A percentile compares a stretch with the other conserved stretches of the same genome.
Conservation (phyloP, 306 rosid genomes). For the Gillenia trifoliata region DNA sequence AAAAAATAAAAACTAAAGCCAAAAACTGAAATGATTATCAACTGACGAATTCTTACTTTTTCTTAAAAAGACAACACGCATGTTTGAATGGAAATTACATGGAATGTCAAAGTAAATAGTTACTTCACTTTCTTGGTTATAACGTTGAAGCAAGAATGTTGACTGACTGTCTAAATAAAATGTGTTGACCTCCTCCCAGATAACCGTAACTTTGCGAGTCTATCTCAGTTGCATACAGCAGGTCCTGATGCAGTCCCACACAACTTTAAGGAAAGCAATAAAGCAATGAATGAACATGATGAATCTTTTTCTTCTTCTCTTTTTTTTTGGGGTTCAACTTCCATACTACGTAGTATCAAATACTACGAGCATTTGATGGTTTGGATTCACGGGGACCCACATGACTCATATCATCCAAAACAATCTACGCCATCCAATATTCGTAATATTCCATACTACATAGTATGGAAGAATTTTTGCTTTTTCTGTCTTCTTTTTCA, state of each 20-base stretch:
- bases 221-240: not conserved
- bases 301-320: not conserved
- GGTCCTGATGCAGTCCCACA: not conserved
- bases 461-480: too few species aligned
- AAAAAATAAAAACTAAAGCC: too few species aligned
- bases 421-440: too few species aligned
- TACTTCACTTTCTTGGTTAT: not conserved
- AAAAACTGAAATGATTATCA: too few species aligned
- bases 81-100: not conserved
- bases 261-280: not conserved
- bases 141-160: conserved; percentile 3
- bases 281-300: not conserved
- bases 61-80: not conserved
- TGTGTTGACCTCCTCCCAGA: not conserved
- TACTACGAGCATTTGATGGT: too few species aligned
- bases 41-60: not conserved
- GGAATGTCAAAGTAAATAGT: not conserved
- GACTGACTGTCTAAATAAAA: not conserved
- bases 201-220: not conserved
- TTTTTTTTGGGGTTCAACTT: too few species aligned
- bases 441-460: too few species aligned
- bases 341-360: too few species aligned
- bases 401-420: too few species aligned
- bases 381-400: too few species aligned
- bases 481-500: not conserved